Conservation (phyloP, 2,329 filamentous ascomycete species). For the Epichloe brachyelytri region DNA sequence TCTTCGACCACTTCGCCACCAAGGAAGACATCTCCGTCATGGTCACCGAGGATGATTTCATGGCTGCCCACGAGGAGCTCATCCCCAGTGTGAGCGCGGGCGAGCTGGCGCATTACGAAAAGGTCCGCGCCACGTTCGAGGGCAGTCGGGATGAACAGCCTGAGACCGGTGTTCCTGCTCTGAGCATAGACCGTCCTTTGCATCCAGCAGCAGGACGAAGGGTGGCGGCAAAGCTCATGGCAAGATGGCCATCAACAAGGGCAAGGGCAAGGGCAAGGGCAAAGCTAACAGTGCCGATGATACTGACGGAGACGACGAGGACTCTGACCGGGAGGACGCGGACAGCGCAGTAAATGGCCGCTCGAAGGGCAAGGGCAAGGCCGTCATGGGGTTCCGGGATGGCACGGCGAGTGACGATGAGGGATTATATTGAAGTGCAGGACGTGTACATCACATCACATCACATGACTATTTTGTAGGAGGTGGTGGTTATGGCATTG, state of each 20-base stretch:
- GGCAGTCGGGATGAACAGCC: slow-evolving; percentile 29
- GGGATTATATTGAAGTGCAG: slow-evolving; percentile 33
- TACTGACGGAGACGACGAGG: slow-evolving; percentile 18
- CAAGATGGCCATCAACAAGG: slow-evolving; percentile 25
- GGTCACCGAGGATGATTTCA: slow-evolving; percentile 82
- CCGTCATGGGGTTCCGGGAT: slow-evolving; percentile 37
- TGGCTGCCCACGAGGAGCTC: slow-evolving; percentile 67
- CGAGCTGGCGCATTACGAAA: slow-evolving; percentile 82
- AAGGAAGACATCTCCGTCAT: slow-evolving; percentile 74
- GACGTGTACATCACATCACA: slow-evolving; percentile 6
- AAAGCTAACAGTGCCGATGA: slow-evolving; percentile 11
- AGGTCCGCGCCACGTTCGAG: slow-evolving; percentile 74
- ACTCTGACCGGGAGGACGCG: slow-evolving; percentile 16
- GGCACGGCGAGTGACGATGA: slow-evolving; percentile 44
- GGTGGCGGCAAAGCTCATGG: slow-evolving; percentile 18
- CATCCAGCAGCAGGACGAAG: slow-evolving; percentile 9
- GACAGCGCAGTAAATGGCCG: slow-evolving; percentile 19
- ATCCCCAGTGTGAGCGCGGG: slow-evolving; percentile 90
- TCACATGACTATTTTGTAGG: background rate
- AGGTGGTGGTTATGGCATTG: background rate
- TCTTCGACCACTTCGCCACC: slow-evolving; percentile 84
- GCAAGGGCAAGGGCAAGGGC: slow-evolving; percentile 17
- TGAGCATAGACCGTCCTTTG: slow-evolving; percentile 11
- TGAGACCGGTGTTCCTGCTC: background rate
- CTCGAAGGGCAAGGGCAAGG: slow-evolving; percentile 45